These are phyloP conservation scores for Berberis thunbergii DNA, from an alignment of 164 flowering plant genomes.

Conservation along the genomic window DNA sequence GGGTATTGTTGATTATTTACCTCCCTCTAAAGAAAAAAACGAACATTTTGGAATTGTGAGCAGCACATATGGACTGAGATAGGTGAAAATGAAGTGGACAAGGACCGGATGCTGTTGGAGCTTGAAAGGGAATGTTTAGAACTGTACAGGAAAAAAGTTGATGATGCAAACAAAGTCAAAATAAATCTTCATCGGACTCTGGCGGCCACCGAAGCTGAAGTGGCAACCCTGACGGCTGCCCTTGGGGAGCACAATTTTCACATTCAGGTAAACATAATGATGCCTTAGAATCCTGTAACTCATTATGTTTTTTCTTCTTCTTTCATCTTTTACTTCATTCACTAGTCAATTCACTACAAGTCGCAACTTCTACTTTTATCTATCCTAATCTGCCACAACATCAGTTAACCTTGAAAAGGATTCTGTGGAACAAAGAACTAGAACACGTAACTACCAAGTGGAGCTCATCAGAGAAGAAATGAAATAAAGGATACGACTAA, in stretches of 20 bases:
- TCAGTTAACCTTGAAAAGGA: no score
- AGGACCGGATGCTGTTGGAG: slow-evolving; percentile 69
- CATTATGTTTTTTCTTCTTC: no score
- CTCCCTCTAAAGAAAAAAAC: no score
- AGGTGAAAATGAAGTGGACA: slow-evolving; percentile 76
- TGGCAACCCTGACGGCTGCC: slow-evolving; percentile 73
- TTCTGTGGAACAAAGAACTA: no score
- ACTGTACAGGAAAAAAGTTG: slow-evolving; percentile 77
- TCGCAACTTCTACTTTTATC: no score
- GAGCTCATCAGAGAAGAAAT: no score
- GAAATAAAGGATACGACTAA: no score
- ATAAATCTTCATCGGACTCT: slow-evolving; percentile 75
- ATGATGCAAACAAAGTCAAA: slow-evolving; percentile 75
- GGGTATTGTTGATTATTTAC: no score
- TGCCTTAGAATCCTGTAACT: background rate
- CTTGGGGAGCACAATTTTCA: slow-evolving; percentile 66
- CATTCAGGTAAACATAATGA: slow-evolving; percentile 38
- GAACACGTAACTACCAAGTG: no score
- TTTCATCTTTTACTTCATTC: no score
- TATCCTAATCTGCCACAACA: no score
- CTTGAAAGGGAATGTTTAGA: slow-evolving; percentile 80
- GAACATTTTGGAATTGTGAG: background rate
- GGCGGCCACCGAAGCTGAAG: slow-evolving; percentile 81
- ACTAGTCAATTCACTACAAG: no score
- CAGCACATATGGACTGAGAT: slow-evolving; percentile 92